Percentiles rank a stretch among this genome's conserved stretches.
Evolutionary conservation across 225 moss, liverwort and hornwort species (phyloP).

Genomic region (Climacium dendroides): DNA sequence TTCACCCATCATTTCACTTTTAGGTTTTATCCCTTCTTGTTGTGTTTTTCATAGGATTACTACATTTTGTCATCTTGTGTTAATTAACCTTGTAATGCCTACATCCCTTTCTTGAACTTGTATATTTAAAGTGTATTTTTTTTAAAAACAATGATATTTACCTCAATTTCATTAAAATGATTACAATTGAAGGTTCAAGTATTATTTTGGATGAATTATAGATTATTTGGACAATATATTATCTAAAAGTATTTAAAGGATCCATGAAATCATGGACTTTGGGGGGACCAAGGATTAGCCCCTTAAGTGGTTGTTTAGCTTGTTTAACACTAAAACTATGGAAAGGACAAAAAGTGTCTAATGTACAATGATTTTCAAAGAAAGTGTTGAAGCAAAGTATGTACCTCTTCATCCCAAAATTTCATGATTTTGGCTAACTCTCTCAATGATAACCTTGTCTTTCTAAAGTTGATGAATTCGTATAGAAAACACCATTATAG

Average conservation of each 20-base stretch:
- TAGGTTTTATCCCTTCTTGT: not conserved
- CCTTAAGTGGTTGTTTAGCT: not conserved
- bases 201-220: not conserved
- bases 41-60: rapidly evolving
- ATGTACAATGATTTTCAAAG: not conserved
- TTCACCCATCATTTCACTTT: not conserved
- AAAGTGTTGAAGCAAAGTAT: not conserved
- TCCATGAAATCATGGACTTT: not conserved
- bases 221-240: not conserved
- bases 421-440: not conserved
- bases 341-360: rapidly evolving
- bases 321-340: not conserved
- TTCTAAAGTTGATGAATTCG: too few species aligned
- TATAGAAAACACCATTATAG: not conserved
- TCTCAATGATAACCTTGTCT: not conserved
- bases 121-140: not conserved
- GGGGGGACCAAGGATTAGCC: rapidly evolving
- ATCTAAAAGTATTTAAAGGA: not conserved
- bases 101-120: not conserved
- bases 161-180: not conserved
- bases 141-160: too few species aligned
- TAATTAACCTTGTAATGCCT: not conserved
- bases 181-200: not conserved
- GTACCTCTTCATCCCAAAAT: not conserved
- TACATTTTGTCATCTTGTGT: not conserved